Evolutionary conservation across 2,329 filamentous ascomycete genomes (phyloP).

Genomic region (Eutypa lata): DNA sequence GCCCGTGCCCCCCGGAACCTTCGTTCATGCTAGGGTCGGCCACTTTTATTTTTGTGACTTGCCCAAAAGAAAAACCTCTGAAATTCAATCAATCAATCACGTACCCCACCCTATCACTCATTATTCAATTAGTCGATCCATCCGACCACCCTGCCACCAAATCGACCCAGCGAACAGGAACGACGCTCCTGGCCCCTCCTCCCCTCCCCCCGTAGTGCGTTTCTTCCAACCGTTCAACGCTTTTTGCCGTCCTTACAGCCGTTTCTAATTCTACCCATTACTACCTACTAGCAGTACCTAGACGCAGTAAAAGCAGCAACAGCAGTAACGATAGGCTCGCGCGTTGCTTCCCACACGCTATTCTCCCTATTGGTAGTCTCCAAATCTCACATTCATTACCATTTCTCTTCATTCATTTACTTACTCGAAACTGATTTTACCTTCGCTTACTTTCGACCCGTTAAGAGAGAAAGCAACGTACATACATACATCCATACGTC

Average conservation of each 20-base stretch:
- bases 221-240: too few species aligned
- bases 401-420: too few species aligned
- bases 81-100: conserved; percentile 16
- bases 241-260: too few species aligned
- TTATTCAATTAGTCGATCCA: conserved; percentile 19
- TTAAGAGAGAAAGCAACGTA: too few species aligned
- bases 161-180: conserved; percentile 4
- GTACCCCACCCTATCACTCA: not conserved
- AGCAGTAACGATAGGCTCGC: too few species aligned
- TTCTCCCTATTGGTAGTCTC: too few species aligned
- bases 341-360: too few species aligned
- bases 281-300: too few species aligned
- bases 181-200: not conserved
- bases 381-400: too few species aligned
- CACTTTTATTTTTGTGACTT: not conserved
- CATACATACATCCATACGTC: not conserved
- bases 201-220: not conserved
- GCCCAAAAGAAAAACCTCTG: conserved; percentile 9
- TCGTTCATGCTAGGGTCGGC: conserved; percentile 12
- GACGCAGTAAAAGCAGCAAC: too few species aligned
- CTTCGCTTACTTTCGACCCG: too few species aligned
- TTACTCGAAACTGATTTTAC: too few species aligned
- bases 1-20: conserved; percentile 19
- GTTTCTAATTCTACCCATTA: not conserved
- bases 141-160: conserved; percentile 18